Conservation (phyloP, 192 early-diverging fungal species). For the Backusella luteola region DNA sequence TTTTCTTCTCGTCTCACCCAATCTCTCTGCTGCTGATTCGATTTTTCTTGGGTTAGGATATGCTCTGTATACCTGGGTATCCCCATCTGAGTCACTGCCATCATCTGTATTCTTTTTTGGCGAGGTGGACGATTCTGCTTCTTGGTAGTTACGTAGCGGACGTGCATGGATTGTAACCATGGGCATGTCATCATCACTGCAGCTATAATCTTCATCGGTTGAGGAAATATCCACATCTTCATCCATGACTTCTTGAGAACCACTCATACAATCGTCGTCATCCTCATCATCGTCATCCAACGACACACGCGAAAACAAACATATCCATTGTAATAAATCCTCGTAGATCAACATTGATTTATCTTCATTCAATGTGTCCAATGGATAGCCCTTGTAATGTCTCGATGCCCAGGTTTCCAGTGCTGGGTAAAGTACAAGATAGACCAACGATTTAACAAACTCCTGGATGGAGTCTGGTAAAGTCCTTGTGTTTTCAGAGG, state of each 20-base stretch:
- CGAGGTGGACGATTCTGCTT: background rate
- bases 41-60: background rate
- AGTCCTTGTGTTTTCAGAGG: background rate
- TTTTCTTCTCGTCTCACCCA: background rate
- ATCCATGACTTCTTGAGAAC: background rate
- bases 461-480: conserved; percentile 18
- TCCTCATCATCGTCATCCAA: background rate
- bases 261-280: conserved; percentile 3
- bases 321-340: conserved; percentile 11
- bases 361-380: conserved; percentile 6
- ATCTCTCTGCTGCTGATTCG: conserved; percentile 15
- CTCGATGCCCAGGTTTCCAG: conserved; percentile 11
- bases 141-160: background rate
- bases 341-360: conserved; percentile 2
- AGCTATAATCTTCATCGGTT: background rate
- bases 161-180: background rate
- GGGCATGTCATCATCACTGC: background rate
- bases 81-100: background rate
- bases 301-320: background rate
- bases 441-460: conserved; percentile 13
- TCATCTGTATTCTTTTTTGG: background rate
- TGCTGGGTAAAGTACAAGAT: conserved; percentile 10
- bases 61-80: background rate
- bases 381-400: background rate
- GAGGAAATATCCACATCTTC: background rate